Base-by-base conservation (phyloP, 163 green algal genomes). In the Volvox carteri region DNA sequence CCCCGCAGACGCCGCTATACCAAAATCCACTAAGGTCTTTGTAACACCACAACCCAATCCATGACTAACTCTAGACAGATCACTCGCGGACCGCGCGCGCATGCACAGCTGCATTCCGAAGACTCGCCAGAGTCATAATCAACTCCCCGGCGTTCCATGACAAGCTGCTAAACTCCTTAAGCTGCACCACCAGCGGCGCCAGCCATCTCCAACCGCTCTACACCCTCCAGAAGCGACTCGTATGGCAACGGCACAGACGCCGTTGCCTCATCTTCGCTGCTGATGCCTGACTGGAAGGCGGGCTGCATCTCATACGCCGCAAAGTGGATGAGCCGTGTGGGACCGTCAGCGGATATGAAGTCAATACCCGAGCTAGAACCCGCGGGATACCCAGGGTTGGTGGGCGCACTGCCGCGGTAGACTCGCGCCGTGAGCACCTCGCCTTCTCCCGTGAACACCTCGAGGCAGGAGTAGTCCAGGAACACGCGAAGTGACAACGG, bases 391-490 rank as follows among this genome's bases (percentile, higher is more conserved):
- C 19, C 41, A 39, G 60, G 42, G 23, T 18, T 50, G 25, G 67
- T 72, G 1, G 80, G 80, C 37, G 39, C 75, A 12, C 48, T 58
- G 30, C 96, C 96, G 1, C 96, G 92, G 91, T 98, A 98, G 33
- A 98, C 92, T 16, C 97, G 90, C 21, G 97, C 98, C 54, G 89
- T 95, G 30, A 99, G 92, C 68, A 98, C 96, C 90, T 98, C 94
- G 1, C 96, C 95, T 6, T 23, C 92, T n/a, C 89, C 90, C 41
- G 87, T 94, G 75, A 95, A 98, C 19, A 97, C 93, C 91, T 98
- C 96, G 8, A 98, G 76, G 65, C 91, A 86, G 74, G 91, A 96
- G 87, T 95, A 91, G 90, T 98, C 96, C 58, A 98, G 85, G 67
- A 98, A 78, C 0, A 98, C 70, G 25, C 96, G 93, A 80, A 98